Evolutionary conservation across 768 basidiomycete species (phyloP), one percentile per base, ranked within the genome.

Genomic region (Collybiopsis confluens): DNA sequence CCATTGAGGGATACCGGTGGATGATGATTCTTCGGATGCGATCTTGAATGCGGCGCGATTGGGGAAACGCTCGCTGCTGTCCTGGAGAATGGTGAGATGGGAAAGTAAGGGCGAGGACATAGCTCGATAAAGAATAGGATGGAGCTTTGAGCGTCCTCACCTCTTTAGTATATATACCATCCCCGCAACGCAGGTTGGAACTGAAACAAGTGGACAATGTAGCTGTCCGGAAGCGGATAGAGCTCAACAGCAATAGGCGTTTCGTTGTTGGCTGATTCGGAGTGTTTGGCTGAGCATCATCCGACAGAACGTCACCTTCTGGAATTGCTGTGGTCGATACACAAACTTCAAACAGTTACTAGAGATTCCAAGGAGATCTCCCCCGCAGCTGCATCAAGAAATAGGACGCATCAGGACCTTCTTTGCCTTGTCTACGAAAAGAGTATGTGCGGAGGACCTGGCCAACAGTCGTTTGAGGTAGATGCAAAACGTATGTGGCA

Each of bases 51-150:
- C 82, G 37, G 80, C 72, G 2, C 74, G 67, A 24, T 72, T 68
- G 16, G 83, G 72, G 62, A 74, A 74, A 54, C 66, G 72, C 45
- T 71, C 59, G n/a, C 83, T 76, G 57, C 77, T 80, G 43, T 76
- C 68, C 54, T 85, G 75, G 57, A 89, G 77, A 58, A 86, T 71
- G 30, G 83, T 78, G 23, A 90, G 79, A 65, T 89, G 88, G 30
- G 83, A 23, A n/a, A 24, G 16, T 7, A 52, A 24, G 3, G 47
- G n/a, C 4, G 20, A 11, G 10, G 38, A 5, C 48, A 50, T 50
- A 37, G 18, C 1, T 15, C n/a, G 21, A n/a, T 41, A 7, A 41
- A 52, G 24, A 15, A 41, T 24, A 28, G 15, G 24, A 30, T 27
- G 23, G 9, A 50, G 9, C 10, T 21, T 37, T 11, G 41, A 43